Evolutionary conservation across 192 early-diverging fungal genomes (phyloP), one percentile per base, ranked within the genome.

Genomic region (Backusella tarrabulga): DNA sequence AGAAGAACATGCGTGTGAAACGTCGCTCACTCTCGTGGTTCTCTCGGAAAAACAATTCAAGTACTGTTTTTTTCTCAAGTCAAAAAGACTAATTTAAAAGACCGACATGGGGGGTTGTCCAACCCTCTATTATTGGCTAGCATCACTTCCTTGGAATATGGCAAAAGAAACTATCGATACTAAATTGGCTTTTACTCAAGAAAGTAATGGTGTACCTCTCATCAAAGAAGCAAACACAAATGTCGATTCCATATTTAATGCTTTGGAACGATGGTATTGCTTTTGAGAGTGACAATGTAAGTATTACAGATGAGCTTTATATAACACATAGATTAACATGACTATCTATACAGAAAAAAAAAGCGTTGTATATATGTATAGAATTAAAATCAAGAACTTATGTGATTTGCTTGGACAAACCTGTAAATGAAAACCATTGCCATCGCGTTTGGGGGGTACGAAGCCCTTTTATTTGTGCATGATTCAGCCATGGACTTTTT

Each of bases 21-120:
- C 56, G 56, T 63, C 56, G 21, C 23, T 63, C 56, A 29, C 54
- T 56, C 54, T 56, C 54, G 54, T 56, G 54, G 54, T 56, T 56
- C 21, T 56, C 54, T 56, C 54, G 54, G 54, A 56, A 56, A 56
- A 56, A 56, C 54, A 56, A 56, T 56, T 56, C 23, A 56, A 9
- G 42, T 4, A 14, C 42, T 44, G 42, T 21, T 56, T 9, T 23
- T 56, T 56, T 56, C 54, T 11, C 54, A n/a, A 56, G 54, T n/a
- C 21, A 63, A 63, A 14, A 29, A 56, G 19, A 8, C 0, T 4
- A 63, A 29, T 29, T 63, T 29, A 23, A n/a, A 23, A 11, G 11
- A 63, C 26, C 21, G 56, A 63, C 42, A 6, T 5, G 15, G 15
- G 42, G 8, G 0, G 38, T 9, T 6, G 38, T 9, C 14, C 12